A percentile compares a stretch with the other conserved stretches of the same genome.
Evolutionary conservation across 2,329 filamentous ascomycete genomes (phyloP).

Genomic region (Diaporthe sp.): DNA sequence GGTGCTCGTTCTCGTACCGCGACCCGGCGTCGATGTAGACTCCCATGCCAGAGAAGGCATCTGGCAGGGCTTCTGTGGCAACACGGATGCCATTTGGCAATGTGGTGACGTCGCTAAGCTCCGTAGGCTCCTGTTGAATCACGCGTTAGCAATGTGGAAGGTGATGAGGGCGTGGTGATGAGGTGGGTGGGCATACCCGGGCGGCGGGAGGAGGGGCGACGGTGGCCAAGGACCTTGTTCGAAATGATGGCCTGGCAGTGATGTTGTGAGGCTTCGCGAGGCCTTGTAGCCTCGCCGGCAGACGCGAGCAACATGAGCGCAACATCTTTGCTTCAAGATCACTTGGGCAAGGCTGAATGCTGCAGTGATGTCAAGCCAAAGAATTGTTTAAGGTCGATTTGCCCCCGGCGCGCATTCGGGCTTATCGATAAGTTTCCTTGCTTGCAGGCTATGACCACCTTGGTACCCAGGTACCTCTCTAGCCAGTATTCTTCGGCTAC

Average conservation of each 20-base stretch:
- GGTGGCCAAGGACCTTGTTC: constrained; percentile 37
- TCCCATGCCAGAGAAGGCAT: constrained; percentile 94
- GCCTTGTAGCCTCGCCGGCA: constrained; percentile 37
- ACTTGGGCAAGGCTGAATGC: constrained; percentile 12
- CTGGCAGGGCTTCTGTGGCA: constrained; percentile 93
- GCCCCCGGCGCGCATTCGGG: not conserved
- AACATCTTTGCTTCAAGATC: constrained; percentile 35
- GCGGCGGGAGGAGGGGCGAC: constrained; percentile 34
- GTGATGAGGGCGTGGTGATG: not conserved
- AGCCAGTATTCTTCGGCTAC: not conserved
- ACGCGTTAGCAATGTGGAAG: constrained; percentile 14
- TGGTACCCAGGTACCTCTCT: not conserved
- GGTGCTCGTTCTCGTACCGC: constrained; percentile 86
- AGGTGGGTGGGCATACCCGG: constrained; percentile 27
- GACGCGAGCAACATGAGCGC: constrained; percentile 40
- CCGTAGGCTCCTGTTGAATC: constrained; percentile 77
- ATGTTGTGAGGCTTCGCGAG: constrained; percentile 34
- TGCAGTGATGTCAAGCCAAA: constrained; percentile 33
- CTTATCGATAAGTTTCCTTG: constrained; percentile 38
- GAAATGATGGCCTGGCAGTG: constrained; percentile 35
- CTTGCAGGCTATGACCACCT: too few relatives aligned
- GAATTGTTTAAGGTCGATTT: constrained; percentile 20
- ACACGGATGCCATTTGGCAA: constrained; percentile 94
- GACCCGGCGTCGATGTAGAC: constrained; percentile 97
- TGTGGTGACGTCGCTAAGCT: constrained; percentile 89